Conservation (phyloP, 1,284 basidiomycete species). For the Chalciporus sp. region DNA sequence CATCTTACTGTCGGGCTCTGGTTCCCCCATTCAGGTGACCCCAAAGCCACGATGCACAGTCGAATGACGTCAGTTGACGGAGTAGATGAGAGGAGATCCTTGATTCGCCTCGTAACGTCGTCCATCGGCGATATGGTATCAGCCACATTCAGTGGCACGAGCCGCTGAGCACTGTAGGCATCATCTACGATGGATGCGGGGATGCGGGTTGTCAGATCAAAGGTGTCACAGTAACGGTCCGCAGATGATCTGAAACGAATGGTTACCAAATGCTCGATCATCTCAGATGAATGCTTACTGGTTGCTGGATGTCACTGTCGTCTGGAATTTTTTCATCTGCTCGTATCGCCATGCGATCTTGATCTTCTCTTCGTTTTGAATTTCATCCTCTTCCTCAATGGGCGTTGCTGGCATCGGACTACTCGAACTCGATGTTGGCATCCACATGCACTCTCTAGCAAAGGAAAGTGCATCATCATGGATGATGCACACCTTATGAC, state of each 20-base stretch:
- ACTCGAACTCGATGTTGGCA: constrained; percentile 38
- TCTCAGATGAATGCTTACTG: constrained; percentile 45
- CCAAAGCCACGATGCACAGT: constrained; percentile 73
- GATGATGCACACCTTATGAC: constrained; percentile 73
- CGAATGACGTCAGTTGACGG: constrained; percentile 46
- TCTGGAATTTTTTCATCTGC: constrained; percentile 88
- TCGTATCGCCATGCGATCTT: constrained; percentile 98
- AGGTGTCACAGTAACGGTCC: constrained; percentile 68
- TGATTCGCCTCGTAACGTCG: constrained; percentile 17
- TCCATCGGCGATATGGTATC: constrained; percentile 10
- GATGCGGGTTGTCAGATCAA: constrained; percentile 71
- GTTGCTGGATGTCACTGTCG: constrained; percentile 61
- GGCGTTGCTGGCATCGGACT: constrained; percentile 17
- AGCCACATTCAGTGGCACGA: constrained; percentile 38
- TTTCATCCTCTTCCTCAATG: constrained; percentile 33
- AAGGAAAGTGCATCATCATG: constrained; percentile 58
- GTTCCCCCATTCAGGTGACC: constrained; percentile 74
- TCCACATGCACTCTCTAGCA: constrained; percentile 81
- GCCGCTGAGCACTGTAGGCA: constrained; percentile 40
- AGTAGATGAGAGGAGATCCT: constrained; percentile 23
- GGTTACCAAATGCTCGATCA: constrained; percentile 14
- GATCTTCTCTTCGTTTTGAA: constrained; percentile 52
- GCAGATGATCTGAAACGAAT: constrained; percentile 41
- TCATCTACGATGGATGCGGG: constrained; percentile 51
- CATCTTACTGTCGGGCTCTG: constrained; percentile 49